A percentile compares a stretch with the other conserved stretches of the same genome.
phyloP scores from a whole-genome alignment of 768 basidiomycete genomes.

The Leccinum imitatum region DNA sequence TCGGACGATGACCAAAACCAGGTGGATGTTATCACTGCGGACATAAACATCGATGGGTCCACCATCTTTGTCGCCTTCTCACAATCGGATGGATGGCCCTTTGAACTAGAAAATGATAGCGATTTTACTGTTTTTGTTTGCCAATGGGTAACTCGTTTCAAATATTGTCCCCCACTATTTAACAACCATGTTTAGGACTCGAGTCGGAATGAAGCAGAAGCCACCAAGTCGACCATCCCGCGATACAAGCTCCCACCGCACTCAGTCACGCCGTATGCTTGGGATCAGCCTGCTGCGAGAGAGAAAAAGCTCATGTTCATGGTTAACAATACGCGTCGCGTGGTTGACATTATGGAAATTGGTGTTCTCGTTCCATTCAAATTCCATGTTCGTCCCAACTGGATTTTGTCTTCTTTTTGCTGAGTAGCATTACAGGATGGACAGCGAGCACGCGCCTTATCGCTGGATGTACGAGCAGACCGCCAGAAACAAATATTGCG shows the following conservation, averaged over 20 bases:
- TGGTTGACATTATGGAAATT: constrained; percentile 93
- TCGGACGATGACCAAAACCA: constrained; percentile 28
- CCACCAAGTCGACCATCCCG: constrained; percentile 37
- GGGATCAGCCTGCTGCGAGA: constrained; percentile 86
- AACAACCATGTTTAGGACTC: constrained; percentile 42
- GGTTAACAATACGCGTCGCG: constrained; percentile 59
- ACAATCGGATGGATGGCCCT: constrained; percentile 76
- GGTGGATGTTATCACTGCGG: constrained; percentile 64
- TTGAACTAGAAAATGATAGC: constrained; percentile 86
- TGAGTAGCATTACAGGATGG: constrained; percentile 41
- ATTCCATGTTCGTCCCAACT: constrained; percentile 55
- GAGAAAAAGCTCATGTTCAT: constrained; percentile 76
- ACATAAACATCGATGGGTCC: constrained; percentile 80
- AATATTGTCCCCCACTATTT: background rate
- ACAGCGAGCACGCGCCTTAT: constrained; percentile 64
- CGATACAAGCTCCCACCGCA: constrained; percentile 61
- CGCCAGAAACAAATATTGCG: constrained; percentile 80
- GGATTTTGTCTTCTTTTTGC: background rate
- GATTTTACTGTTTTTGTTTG: constrained; percentile 64
- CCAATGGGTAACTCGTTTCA: constrained; percentile 59
- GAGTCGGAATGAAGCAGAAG: constrained; percentile 37
- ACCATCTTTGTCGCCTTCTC: constrained; percentile 85
- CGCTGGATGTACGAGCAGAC: constrained; percentile 91
- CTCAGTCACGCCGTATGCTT: constrained; percentile 70
- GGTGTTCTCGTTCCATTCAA: constrained; percentile 89